Evolutionary conservation across 129 eudicot species (phyloP), one percentile per base, ranked within the genome.

Genomic region (Oenanthe sinensis): DNA sequence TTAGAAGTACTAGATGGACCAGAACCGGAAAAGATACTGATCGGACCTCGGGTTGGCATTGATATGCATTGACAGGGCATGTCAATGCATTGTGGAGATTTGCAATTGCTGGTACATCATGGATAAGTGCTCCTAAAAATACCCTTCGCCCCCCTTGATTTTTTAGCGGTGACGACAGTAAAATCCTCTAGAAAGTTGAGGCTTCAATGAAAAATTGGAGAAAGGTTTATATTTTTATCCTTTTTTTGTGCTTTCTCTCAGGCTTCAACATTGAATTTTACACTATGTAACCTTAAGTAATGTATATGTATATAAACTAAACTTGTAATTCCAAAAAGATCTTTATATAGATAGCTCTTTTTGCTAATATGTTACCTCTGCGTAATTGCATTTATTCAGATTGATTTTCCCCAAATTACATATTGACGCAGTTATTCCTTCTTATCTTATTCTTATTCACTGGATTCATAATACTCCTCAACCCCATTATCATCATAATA

Each of bases 121-220:
- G 97, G 98, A 88, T 95, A 77, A 95, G 97, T 88, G 94, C 96
- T 54, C 98, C 96, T 58, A 95, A 85, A 81, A 95, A 90, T 79
- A 91, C 92, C 28, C 91, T 95, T 50, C 73, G 79, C 42, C 85
- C 91, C 69, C 90, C 85, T 71, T 83, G 81, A 80, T 77, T 4
- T 81, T 70, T 68, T 17, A 22, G 63, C 6, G 3, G 20, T 22
- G 13, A 55, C 12, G 24, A 20, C 12, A 1, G 63, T 22, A 12
- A 6, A 22, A 55, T 6, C 19, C 11, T 2, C 7, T 22, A 7
- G 26, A 17, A 7, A 55, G 12, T 55, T 20, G 63, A 6, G 28
- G 12, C 3, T 22, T 52, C 2, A 9, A 52, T 52, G 60, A 5
- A 19, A 19, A 52, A 19, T 17, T 52, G 60, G 5, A 49, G 22